A percentile compares a stretch with the other conserved stretches of the same genome.
Evolutionary conservation across 2,329 filamentous ascomycete species (phyloP).

Genomic region (Fusarium tuaranense): DNA sequence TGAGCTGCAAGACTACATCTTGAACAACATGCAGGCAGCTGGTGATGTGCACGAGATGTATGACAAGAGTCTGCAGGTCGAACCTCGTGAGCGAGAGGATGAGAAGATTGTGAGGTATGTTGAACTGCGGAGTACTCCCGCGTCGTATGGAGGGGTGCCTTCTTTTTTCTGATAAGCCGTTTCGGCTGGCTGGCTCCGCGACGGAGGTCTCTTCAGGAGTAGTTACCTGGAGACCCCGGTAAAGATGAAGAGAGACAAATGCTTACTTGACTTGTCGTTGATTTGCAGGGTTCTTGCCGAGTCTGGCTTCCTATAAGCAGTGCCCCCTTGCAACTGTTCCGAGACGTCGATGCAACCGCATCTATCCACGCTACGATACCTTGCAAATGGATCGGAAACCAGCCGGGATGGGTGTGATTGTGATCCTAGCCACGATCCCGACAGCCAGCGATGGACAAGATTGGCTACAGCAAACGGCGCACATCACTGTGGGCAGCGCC

Average conservation of each 20-base stretch:
- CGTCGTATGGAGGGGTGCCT: constrained; percentile 34
- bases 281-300: constrained; percentile 67
- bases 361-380: constrained; percentile 13
- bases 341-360: constrained; percentile 21
- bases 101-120: constrained; percentile 99
- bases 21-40: constrained; percentile 95
- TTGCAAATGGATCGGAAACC: constrained; percentile 14
- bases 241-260: constrained; percentile 30
- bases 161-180: constrained; percentile 35
- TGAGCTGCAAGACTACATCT: constrained; percentile 95
- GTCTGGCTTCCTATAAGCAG: constrained; percentile 68
- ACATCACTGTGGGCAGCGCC: constrained; percentile 7
- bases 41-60: constrained; percentile 99
- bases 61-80: constrained; percentile 92
- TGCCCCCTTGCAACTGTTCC: constrained; percentile 15
- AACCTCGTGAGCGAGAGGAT: constrained; percentile 95
- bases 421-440: constrained; percentile 10
- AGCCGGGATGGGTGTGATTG: constrained; percentile 13
- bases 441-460: constrained; percentile 11
- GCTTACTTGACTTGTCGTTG: constrained; percentile 38
- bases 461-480: constrained; percentile 12
- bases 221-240: constrained; percentile 5
- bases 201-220: constrained; percentile 13
- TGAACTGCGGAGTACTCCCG: constrained; percentile 43
- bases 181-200: constrained; percentile 20